Evolutionary conservation across 2,329 filamentous ascomycete genomes (phyloP), one percentile per base, ranked within the genome.

Genomic region (Alternaria postmessia): DNA sequence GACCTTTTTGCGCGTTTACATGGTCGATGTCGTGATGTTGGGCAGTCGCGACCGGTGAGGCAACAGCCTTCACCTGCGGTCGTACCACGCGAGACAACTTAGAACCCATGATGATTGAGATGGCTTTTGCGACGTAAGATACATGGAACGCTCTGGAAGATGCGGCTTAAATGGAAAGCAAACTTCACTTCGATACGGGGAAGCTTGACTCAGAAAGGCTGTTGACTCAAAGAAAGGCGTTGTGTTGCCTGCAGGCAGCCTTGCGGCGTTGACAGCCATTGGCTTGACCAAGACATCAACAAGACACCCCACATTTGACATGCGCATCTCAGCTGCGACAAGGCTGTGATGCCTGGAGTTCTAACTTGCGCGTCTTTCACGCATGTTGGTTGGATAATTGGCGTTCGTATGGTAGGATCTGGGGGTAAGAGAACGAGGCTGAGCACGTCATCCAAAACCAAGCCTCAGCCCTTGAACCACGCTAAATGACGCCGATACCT

Each of bases 181-280:
- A 16, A n/a, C 9, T 20, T 53, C 39, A 61, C 30, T 54, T 30
- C 28, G 8, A 39, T 26, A 44, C 22, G 22, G 43, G 34, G 24
- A 26, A n/a, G 26, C 56, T 69, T 71, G 70, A 73, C 53, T 70
- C 66, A 70, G 41, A 46, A 53, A 55, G 52, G 32, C 52, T 43
- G 43, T 67, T 71, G 71, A 70, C 59, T 71, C 65, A 71, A 68
- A 61, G 22, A 52, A 63, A 52, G 62, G 65, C 62, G 65, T 63
- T 64, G 39, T 49, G 70, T 51, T 74, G 71, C 71, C 69, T 73
- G 61, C 63, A 71, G 71, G 69, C 67, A 72, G 64, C 73, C 69
- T 70, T 54, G 61, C 32, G 54, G 48, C 49, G 20, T 43, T 32
- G 42, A 44, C 54, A 38, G 32, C 61, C 57, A 71, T 73, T 73